A percentile compares a stretch with the other conserved stretches of the same genome.
Conservation (phyloP, 768 basidiomycete species). For the Solioccasus polychromus region DNA sequence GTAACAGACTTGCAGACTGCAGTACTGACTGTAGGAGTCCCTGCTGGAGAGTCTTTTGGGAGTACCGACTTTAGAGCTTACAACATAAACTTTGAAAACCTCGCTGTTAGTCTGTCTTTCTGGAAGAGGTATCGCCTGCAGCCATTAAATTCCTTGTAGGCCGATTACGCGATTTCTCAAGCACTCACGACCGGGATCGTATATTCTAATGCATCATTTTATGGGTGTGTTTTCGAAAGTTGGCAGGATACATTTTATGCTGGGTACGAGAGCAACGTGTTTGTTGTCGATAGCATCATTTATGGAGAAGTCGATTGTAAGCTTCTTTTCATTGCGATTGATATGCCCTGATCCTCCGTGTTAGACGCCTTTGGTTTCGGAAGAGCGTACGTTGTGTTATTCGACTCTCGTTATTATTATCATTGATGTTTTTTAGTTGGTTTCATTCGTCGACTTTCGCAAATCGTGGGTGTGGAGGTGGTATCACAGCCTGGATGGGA, state of each 20-base stretch:
- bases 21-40: constrained; percentile 54
- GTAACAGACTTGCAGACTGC: constrained; percentile 59
- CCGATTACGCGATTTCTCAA: constrained; percentile 57
- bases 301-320: constrained; percentile 64
- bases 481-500: constrained; percentile 64
- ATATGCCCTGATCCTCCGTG: not conserved
- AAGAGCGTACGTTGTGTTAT: constrained; percentile 1
- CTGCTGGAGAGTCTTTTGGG: constrained; percentile 49
- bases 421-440: constrained; percentile 38
- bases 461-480: constrained; percentile 63
- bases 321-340: constrained; percentile 13
- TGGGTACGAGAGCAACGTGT: constrained; percentile 55
- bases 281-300: constrained; percentile 59
- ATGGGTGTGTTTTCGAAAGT: constrained; percentile 16
- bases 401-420: too few relatives aligned
- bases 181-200: constrained; percentile 62
- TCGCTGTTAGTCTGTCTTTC: constrained; percentile 44
- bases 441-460: constrained; percentile 59
- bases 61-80: constrained; percentile 60
- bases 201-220: constrained; percentile 64
- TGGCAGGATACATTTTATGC: constrained; percentile 53
- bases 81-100: constrained; percentile 65
- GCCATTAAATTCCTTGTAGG: constrained; percentile 25
- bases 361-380: constrained; percentile 16
- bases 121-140: not conserved